Base-by-base conservation (phyloP, 768 basidiomycete genomes). In the Gelatoporia subvermispora region DNA sequence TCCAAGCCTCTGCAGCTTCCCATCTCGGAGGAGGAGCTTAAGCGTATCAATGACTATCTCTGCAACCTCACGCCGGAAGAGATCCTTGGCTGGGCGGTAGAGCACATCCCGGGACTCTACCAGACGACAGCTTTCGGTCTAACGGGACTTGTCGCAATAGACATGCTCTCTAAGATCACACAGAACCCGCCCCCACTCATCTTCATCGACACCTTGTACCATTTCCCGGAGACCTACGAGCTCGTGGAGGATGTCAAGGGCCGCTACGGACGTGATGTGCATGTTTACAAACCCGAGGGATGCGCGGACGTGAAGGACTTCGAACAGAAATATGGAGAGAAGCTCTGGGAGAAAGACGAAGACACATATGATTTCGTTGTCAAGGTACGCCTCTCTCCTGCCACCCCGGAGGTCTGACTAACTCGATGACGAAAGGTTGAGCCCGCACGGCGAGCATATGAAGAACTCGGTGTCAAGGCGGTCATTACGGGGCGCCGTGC, bases 101-200 rank as follows among this genome's bases (percentile, higher is more conserved):
- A 79, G 38, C 75, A 90, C 57, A 71, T 98, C 16, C 88, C 93
- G 0, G 75, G 77, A 7, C 72, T 98, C 17, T 84, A 82, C 67
- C 95, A 99, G 65, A 97, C 96, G 5, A 98, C 95, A 4, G 95
- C 96, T 0, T 95, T 99, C 61, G 96, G 96, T 7, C 76, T 97
- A 50, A 97, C 94, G 0, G 95, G 96, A 9, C 82, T 94, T 45
- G 93, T 92, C 47, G 85, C 93, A 17, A 83, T 90, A 52, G 93
- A 96, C 65, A 96, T 99, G 91, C 80, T 98, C 46, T 85, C 89
- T 28, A 88, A 89, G 65, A 72, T 93, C 53, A 84, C 85, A 2
- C 51, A 71, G 22, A 62, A 69, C 16, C 77, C 79, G 0, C 89
- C 89, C 1, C 92, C 93, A 1, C 77, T 97, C 17, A 93, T 98